Conservation (phyloP, 2,329 filamentous ascomycete genomes). For the Ascochyta rabiei region DNA sequence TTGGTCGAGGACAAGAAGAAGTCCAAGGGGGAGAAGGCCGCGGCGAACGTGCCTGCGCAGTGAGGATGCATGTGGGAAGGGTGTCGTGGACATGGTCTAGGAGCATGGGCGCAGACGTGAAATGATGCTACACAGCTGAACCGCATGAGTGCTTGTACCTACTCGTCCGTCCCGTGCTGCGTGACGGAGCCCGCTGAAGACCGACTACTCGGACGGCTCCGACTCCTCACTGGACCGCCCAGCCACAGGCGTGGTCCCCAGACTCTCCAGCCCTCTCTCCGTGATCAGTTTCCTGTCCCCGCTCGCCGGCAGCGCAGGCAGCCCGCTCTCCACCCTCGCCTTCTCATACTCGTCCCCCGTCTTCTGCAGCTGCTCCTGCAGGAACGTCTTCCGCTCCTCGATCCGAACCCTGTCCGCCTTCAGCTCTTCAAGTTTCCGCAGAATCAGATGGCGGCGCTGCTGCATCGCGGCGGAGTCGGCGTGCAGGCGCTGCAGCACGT, state of each 20-base stretch:
- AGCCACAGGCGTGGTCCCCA: conserved; percentile 44
- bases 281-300: conserved; percentile 39
- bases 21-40: conserved; percentile 57
- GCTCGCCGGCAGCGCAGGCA: conserved; percentile 43
- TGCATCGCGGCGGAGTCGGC: conserved; percentile 68
- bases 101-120: too few species aligned
- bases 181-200: too few species aligned
- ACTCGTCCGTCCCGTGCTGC: too few species aligned
- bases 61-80: background rate
- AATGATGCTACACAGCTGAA: too few species aligned
- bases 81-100: background rate
- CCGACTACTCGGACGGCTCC: conserved; percentile 1
- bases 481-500: conserved; percentile 69
- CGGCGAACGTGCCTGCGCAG: conserved; percentile 17
- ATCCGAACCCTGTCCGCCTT: conserved; percentile 73
- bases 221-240: conserved; percentile 29
- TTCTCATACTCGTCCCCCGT: conserved; percentile 74
- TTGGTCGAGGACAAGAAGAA: conserved; percentile 96
- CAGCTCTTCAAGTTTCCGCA: conserved; percentile 68
- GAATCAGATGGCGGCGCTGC: conserved; percentile 61
- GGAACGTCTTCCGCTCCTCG: conserved; percentile 72
- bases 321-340: conserved; percentile 57
- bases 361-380: conserved; percentile 80
- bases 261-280: conserved; percentile 44
- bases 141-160: too few species aligned